Percentiles rank a stretch among this genome's conserved stretches.
phyloP scores from a whole-genome alignment of 352 stramenopile genomes.

The Phytophthora gonapodyides region DNA sequence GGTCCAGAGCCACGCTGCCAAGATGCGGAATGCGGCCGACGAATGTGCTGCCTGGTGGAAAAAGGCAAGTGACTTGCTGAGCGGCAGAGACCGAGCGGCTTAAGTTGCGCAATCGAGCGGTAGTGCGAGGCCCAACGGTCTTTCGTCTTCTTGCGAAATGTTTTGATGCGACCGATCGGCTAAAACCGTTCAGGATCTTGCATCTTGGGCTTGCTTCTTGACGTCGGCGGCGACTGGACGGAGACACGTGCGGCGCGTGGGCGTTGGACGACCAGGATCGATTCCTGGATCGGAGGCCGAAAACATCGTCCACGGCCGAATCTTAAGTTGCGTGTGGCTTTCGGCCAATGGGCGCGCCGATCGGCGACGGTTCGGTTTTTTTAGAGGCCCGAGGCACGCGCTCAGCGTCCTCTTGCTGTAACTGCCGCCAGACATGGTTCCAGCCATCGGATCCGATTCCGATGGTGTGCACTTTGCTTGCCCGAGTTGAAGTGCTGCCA shows the following conservation, averaged over 20 bases:
- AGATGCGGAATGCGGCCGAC: neutral
- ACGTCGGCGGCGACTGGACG: slow-evolving; percentile 9
- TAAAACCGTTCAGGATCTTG: no score
- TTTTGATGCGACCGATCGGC: no score
- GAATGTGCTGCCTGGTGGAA: slow-evolving; percentile 3
- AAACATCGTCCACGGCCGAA: neutral
- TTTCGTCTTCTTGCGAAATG: slow-evolving; percentile 14
- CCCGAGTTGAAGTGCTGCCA: slow-evolving; percentile 2
- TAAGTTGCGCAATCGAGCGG: slow-evolving; percentile 23
- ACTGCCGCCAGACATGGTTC: no score
- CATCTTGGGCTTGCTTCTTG: neutral
- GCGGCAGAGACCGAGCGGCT: slow-evolving; percentile 14
- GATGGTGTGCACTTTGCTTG: slow-evolving; percentile 4
- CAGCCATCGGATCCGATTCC: slow-evolving; percentile 3
- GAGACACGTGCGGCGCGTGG: slow-evolving; percentile 13
- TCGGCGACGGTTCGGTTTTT: no score
- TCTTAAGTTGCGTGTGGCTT: no score
- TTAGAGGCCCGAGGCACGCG: neutral
- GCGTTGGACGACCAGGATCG: slow-evolving; percentile 19
- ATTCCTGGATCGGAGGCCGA: slow-evolving; percentile 11
- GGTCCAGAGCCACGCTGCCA: neutral
- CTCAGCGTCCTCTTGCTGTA: no score
- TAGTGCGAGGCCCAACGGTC: slow-evolving; percentile 5
- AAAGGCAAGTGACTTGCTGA: slow-evolving; percentile 19
- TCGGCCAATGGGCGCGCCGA: no score